Evolutionary conservation across 2,329 filamentous ascomycete species (phyloP).

Genomic region (Tolypocladium tundrense): DNA sequence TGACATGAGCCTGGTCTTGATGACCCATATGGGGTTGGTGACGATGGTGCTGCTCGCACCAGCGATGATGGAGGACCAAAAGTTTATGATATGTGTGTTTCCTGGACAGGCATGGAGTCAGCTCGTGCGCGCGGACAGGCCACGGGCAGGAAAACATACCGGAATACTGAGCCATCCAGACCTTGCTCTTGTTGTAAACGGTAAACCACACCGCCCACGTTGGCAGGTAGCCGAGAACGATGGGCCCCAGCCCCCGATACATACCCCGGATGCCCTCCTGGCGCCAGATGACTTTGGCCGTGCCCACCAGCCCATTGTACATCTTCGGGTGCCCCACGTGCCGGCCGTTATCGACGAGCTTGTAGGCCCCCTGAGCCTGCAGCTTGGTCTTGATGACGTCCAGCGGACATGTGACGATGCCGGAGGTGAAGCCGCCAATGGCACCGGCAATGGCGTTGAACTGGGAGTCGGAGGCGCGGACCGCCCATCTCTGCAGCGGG

Average conservation of each 20-base stretch:
- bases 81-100: slow-evolving; percentile 68
- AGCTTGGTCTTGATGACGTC: slow-evolving; percentile 99
- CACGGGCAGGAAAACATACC: slow-evolving; percentile 30
- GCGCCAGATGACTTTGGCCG: slow-evolving; percentile 72
- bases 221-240: slow-evolving; percentile 88
- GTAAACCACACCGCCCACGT: slow-evolving; percentile 99
- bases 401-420: slow-evolving; percentile 89
- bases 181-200: slow-evolving; percentile 85
- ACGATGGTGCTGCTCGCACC: slow-evolving; percentile 87
- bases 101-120: slow-evolving; percentile 31
- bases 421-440: slow-evolving; percentile 82
- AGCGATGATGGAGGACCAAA: slow-evolving; percentile 83
- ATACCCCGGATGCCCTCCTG: slow-evolving; percentile 84
- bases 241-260: slow-evolving; percentile 88
- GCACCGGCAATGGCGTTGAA: slow-evolving; percentile 84
- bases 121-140: background rate
- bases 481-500: slow-evolving; percentile 44
- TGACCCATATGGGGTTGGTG: slow-evolving; percentile 98
- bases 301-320: slow-evolving; percentile 82
- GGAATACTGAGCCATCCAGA: slow-evolving; percentile 56
- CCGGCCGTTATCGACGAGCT: slow-evolving; percentile 36
- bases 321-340: slow-evolving; percentile 45
- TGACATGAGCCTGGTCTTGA: slow-evolving; percentile 97
- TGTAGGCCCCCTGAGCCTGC: slow-evolving; percentile 85
- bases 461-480: slow-evolving; percentile 46